Evolutionary conservation across 352 stramenopile genomes (phyloP).

Genomic region (Phytophthora sansomeana): DNA sequence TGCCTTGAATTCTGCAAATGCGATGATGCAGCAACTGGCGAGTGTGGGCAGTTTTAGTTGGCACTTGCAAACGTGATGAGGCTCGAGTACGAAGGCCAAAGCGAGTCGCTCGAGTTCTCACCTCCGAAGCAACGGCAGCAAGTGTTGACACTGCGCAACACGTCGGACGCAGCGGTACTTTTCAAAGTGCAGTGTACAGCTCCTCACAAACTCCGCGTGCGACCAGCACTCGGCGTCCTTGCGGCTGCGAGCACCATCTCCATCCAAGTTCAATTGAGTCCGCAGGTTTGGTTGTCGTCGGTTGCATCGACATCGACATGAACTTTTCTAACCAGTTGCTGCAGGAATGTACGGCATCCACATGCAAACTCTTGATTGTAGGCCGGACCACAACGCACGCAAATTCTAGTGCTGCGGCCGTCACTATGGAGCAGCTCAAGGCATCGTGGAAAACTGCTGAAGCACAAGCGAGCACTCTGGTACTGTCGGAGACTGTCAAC

Average conservation of each 20-base stretch:
- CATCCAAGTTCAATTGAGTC: conserved; percentile 42
- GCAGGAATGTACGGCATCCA: conserved; percentile 34
- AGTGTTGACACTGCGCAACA: conserved; percentile 8
- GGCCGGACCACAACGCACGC: neutral
- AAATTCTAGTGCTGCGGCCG: neutral
- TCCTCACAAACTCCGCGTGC: conserved; percentile 48
- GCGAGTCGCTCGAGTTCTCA: conserved; percentile 15
- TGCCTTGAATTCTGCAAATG: neutral
- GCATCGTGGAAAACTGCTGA: conserved; percentile 38
- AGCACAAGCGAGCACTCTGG: conserved; percentile 24
- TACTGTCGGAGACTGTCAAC: conserved; percentile 47
- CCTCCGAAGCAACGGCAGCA: neutral
- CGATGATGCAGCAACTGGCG: neutral
- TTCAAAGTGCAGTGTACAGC: conserved; percentile 62
- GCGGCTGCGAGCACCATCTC: conserved; percentile 3
- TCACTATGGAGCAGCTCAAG: conserved; percentile 25
- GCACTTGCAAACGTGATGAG: neutral
- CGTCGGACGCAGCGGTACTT: conserved; percentile 17
- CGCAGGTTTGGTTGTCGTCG: conserved; percentile 26
- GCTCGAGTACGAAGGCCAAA: conserved; percentile 20
- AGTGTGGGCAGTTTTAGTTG: neutral
- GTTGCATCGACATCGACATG: neutral
- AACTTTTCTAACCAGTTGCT: conserved; percentile 10
- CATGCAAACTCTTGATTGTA: conserved; percentile 52
- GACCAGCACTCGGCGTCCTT: conserved; percentile 32